phyloP scores from a whole-genome alignment of 495 filamentous ascomycete species.

The Annulohypoxylon stygium region DNA sequence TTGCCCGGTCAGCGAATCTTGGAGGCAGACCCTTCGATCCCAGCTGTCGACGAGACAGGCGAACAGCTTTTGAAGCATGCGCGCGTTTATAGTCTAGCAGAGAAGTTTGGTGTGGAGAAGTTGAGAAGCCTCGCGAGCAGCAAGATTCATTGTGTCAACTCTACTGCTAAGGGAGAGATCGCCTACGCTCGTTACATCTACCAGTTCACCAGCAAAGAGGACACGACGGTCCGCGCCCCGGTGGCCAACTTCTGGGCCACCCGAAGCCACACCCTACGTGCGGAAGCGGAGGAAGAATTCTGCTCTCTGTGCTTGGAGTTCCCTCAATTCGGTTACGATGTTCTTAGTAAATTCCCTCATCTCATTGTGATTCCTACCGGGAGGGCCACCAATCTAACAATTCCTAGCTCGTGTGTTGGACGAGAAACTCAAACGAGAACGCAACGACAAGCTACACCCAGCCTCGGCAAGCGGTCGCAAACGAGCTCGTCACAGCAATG shows the following conservation, averaged over 20 bases:
- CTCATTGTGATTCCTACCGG: background rate
- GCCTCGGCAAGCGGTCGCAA: conserved; percentile 62
- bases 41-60: conserved; percentile 75
- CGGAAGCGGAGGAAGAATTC: conserved; percentile 88
- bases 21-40: conserved; percentile 69
- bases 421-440: conserved; percentile 70
- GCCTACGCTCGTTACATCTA: conserved; percentile 93
- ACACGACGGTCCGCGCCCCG: conserved; percentile 80
- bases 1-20: conserved; percentile 66
- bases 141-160: conserved; percentile 91
- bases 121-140: conserved; percentile 82
- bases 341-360: conserved; percentile 69
- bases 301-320: conserved; percentile 85
- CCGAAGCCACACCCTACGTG: conserved; percentile 80
- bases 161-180: conserved; percentile 87
- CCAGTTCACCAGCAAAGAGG: conserved; percentile 75
- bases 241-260: conserved; percentile 93
- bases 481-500: conserved; percentile 62
- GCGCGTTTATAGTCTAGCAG: conserved; percentile 87
- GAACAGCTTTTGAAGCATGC: conserved; percentile 87
- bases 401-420: conserved; percentile 66
- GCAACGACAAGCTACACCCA: conserved; percentile 66
- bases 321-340: conserved; percentile 91
- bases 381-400: conserved; percentile 35
- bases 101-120: conserved; percentile 78